Evolutionary conservation across 768 basidiomycete genomes (phyloP).

Genomic region (Megacollybia marginata): DNA sequence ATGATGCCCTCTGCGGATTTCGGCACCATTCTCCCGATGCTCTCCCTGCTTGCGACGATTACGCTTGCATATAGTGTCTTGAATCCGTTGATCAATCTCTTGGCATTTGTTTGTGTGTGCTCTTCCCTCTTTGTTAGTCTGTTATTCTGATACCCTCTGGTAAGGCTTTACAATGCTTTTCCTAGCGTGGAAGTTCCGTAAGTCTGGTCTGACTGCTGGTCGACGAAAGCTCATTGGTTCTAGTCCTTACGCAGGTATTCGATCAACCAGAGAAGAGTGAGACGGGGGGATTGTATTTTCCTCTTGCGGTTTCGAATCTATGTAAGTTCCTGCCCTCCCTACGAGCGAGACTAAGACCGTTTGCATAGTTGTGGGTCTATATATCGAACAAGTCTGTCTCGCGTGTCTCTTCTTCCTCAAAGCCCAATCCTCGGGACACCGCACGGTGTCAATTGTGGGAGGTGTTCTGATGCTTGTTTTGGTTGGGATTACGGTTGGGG

Average conservation of each 20-base stretch:
- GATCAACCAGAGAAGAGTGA: constrained; percentile 44
- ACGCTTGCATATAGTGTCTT: constrained; percentile 54
- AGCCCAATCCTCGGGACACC: constrained; percentile 19
- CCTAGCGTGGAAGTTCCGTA: constrained; percentile 52
- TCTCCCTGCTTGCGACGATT: constrained; percentile 47
- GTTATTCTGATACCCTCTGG: not conserved
- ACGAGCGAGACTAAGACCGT: constrained; percentile 5
- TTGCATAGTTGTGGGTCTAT: constrained; percentile 52
- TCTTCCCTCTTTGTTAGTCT: not conserved
- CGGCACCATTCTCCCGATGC: constrained; percentile 38
- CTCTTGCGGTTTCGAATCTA: constrained; percentile 40
- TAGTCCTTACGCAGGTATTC: constrained; percentile 44
- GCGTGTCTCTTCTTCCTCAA: constrained; percentile 64
- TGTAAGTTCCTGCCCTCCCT: constrained; percentile 27
- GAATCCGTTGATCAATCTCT: constrained; percentile 58
- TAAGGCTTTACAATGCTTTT: constrained; percentile 48
- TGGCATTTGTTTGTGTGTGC: constrained; percentile 47
- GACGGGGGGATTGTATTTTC: constrained; percentile 37
- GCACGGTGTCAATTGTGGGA: constrained; percentile 28
- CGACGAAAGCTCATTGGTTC: not conserved
- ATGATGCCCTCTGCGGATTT: constrained; percentile 51
- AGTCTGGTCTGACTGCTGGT: too few species aligned
- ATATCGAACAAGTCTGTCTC: constrained; percentile 63
- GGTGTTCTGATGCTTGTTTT: constrained; percentile 55
- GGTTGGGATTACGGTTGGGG: constrained; percentile 40